Evolutionary conservation across 106 monocot species (phyloP), one percentile per base, ranked within the genome.

Genomic region (Allium sativum): DNA sequence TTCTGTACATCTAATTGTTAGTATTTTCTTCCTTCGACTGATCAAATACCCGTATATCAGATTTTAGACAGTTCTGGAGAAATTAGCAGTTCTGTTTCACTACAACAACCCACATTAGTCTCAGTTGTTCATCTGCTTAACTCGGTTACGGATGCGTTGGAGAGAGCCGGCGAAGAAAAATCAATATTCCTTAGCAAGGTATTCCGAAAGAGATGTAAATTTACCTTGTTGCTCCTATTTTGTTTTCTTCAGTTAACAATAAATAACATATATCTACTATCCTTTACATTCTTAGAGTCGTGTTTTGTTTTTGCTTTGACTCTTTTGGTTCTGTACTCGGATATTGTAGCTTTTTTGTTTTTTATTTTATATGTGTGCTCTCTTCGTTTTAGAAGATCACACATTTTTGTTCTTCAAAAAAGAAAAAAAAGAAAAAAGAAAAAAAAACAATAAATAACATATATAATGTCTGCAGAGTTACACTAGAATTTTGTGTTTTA

Each of bases 161-260:
- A 82, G 63, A 90, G 70, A 62, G 71, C 81, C 50, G 74, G 79
- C 22, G 90, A 96, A 80, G 95, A 90, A 64, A 96, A 75, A 73
- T 77, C 77, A 42, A 63, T 82, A 56, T 73, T 96, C 67, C 79
- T 90, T 48, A 89, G 70, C 64, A 96, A 96, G 86, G 95, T 96
- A 62, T 12, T 48, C 5, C 1, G 31, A 31, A 31, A 31, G 1
- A 31, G 31, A 31, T 31, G 44, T 21, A 17, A 19, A 17, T 6
- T 3, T 10, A 43, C 22, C 20, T 21, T 8, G 47, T 48, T 47
- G 1, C 47, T 46, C 47, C 43, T 46, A 45, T 17, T 44, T 31
- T 45, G 61, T 1, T 58, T 14, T 56, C 21, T 11, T 56, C 22
- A 22, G 21, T n/a, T 21, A n/a, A 2, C 16, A 18, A 18, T n/a